phyloP scores from a whole-genome alignment of 495 filamentous ascomycete genomes.

The Chaetomidium leptoderma region DNA sequence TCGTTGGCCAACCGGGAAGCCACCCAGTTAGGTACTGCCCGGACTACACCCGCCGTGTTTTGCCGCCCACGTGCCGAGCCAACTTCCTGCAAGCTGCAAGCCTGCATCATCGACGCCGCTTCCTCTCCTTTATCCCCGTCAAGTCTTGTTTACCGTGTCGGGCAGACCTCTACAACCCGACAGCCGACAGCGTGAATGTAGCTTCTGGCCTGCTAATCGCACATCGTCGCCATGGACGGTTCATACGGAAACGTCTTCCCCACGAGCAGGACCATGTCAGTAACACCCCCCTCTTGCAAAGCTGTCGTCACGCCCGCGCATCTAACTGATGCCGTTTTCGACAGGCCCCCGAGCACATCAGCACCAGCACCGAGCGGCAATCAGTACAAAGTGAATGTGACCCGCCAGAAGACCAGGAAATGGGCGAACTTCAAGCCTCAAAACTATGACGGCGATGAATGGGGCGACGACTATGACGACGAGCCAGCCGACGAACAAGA shows the following conservation, averaged over 20 bases:
- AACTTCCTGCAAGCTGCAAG: constrained; percentile 10
- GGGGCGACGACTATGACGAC: constrained; percentile 79
- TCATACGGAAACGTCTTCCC: constrained; percentile 35
- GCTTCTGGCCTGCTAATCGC: constrained; percentile 6
- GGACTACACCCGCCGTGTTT: constrained; percentile 15
- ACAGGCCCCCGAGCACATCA: constrained; percentile 33
- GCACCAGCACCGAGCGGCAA: constrained; percentile 24
- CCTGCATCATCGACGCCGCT: constrained; percentile 1
- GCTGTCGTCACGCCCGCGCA: not conserved
- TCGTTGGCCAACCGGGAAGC: not conserved
- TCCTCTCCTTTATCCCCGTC: not conserved
- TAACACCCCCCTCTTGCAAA: not conserved
- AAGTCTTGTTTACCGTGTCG: not conserved
- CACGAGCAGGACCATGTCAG: constrained; percentile 22
- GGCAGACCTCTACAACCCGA: not conserved
- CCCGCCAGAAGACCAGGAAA: constrained; percentile 85
- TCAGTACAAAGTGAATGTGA: constrained; percentile 68
- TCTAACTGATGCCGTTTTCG: not conserved
- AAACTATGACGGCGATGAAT: constrained; percentile 90
- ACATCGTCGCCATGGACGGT: constrained; percentile 28
- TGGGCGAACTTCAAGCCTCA: constrained; percentile 89
- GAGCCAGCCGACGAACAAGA: constrained; percentile 47
- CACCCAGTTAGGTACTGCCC: not conserved
- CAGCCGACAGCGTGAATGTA: constrained; percentile 4
- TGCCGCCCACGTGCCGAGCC: constrained; percentile 17